Evolutionary conservation across 495 filamentous ascomycete species (phyloP), one percentile per base, ranked within the genome.

Genomic region (Hypoxylon intermedium): DNA sequence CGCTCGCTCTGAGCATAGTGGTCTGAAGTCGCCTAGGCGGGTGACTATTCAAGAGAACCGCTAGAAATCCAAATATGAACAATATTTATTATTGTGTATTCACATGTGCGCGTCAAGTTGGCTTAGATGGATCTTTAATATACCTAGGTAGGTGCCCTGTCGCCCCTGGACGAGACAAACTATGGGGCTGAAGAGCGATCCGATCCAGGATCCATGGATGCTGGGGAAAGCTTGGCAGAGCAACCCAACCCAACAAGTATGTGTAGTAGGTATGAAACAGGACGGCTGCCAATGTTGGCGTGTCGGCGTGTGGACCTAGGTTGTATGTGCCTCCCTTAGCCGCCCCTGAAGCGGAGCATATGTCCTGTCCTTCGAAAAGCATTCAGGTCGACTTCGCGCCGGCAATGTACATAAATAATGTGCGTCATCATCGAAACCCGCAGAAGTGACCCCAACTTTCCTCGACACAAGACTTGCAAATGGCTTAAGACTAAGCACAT

Each of bases 351-450:
- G 18, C 38, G 38, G 38, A 21, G 15, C 18, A 24, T 42, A n/a
- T n/a, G n/a, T n/a, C n/a, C 21, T 24, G 16, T 42, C 38, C 16
- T 42, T 42, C 5, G 40, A 43, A 38, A 26, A 26, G 7, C 16
- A 7, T 3, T 15, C 12, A 30, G 3, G 15, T 36, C 15, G 33
- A 13, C 33, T 36, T 36, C 15, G n/a, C 26, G 33, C n/a, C 11
- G 11, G 11, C 21, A 15, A 49, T 11, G 44, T 48, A 37, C n/a
- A 28, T 38, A 13, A 26, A 21, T 23, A 9, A 12, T 19, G 34
- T 58, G 9, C 60, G 60, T 63, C 60, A 63, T 63, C 7, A 5
- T 23, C 40, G 33, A 56, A 52, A 41, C 23, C 2, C 31, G 9
- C 3, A 52, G 38, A 56, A 56, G 12, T 6, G 6, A 26, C 36